Conservation (phyloP, 2,329 filamentous ascomycete species). For the Xylaria sp. region DNA sequence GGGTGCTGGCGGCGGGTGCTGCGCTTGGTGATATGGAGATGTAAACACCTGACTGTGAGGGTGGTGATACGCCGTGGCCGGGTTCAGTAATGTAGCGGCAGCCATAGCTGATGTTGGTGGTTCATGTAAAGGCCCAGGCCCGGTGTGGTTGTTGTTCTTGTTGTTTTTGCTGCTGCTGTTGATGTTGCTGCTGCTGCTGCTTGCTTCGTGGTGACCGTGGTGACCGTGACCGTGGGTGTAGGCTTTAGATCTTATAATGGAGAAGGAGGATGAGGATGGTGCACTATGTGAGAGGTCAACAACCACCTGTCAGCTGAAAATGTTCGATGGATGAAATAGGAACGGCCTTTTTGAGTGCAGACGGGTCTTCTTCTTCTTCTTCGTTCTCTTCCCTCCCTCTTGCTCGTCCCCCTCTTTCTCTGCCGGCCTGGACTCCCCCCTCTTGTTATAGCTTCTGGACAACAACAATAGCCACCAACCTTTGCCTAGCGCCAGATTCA, state of each 20-base stretch:
- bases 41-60: slow-evolving; percentile 28
- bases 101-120: slow-evolving; percentile 29
- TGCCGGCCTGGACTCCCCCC: neutral
- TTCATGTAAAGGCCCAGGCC: slow-evolving; percentile 23
- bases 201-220: slow-evolving; percentile 23
- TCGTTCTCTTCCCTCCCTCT: neutral
- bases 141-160: no score
- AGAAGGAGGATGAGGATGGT: slow-evolving; percentile 19
- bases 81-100: slow-evolving; percentile 32
- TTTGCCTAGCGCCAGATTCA: slow-evolving; percentile 35
- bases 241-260: slow-evolving; percentile 28
- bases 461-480: slow-evolving; percentile 30
- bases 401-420: slow-evolving; percentile 1
- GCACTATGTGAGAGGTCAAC: slow-evolving; percentile 27
- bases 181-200: slow-evolving; percentile 4
- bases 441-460: slow-evolving; percentile 18
- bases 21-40: slow-evolving; percentile 27
- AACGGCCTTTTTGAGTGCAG: neutral
- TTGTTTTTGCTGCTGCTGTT: no score
- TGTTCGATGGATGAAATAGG: slow-evolving; percentile 1
- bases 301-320: slow-evolving; percentile 24
- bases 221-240: slow-evolving; percentile 17
- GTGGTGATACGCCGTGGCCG: slow-evolving; percentile 29
- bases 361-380: no score
- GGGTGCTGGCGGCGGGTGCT: slow-evolving; percentile 22